These are phyloP conservation scores for Marvania coccoides DNA, from an alignment of 139 green algal genomes.

Conservation along the genomic window DNA sequence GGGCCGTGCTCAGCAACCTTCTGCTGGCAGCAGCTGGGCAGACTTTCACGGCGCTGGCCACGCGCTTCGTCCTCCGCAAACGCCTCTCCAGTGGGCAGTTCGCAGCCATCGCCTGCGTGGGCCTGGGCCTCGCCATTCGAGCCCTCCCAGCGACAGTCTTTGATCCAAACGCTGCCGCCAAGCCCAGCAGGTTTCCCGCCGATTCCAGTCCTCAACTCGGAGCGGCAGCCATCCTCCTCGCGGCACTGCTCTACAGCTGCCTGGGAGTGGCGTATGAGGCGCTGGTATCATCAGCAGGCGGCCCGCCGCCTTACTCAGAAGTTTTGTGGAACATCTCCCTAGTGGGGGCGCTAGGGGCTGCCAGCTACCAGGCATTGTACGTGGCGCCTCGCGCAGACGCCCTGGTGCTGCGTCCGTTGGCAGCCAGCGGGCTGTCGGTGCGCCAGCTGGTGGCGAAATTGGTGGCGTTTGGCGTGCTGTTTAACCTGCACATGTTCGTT, in stretches of 20 bases:
- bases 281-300: not conserved
- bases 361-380: constrained; percentile 29
- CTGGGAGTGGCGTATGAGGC: constrained; percentile 20
- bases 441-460: constrained; percentile 7
- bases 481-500: constrained; percentile 38
- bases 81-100: constrained; percentile 14
- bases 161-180: not conserved
- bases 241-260: not conserved
- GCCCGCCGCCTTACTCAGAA: constrained; percentile 10
- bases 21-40: constrained; percentile 32
- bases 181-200: not conserved
- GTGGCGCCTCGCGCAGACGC: constrained; percentile 10
- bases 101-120: constrained; percentile 11
- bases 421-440: not conserved
- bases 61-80: constrained; percentile 15
- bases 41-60: constrained; percentile 30
- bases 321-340: constrained; percentile 12
- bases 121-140: constrained; percentile 23
- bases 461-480: constrained; percentile 20
- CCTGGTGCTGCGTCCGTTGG: constrained; percentile 16
- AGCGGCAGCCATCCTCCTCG: not conserved
- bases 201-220: not conserved
- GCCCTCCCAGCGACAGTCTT: not conserved
- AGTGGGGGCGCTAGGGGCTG: constrained; percentile 8
- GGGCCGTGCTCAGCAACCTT: constrained; percentile 20